Percentiles rank a stretch among this genome's conserved stretches.
Evolutionary conservation across 768 basidiomycete species (phyloP).

Genomic region (Panaeolus papilionaceus): DNA sequence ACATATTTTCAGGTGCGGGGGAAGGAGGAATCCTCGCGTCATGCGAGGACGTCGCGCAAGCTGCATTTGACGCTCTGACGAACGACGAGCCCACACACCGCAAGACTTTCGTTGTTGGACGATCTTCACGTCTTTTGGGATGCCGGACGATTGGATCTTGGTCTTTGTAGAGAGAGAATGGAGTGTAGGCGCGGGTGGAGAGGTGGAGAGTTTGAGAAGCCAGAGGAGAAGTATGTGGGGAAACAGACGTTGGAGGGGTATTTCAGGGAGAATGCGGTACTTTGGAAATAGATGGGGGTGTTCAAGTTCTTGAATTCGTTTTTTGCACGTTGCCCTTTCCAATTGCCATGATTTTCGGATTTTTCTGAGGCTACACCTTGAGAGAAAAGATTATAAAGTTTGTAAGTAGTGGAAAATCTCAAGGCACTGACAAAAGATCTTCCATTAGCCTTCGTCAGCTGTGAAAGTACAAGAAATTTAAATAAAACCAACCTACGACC

Average conservation of each 20-base stretch:
- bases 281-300: background rate
- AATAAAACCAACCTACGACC: too few species aligned
- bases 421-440: too few species aligned
- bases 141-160: conserved; percentile 1
- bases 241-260: conserved; percentile 21
- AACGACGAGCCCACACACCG: conserved; percentile 25
- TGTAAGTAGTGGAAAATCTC: too few species aligned
- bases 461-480: too few species aligned
- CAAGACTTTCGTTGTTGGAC: conserved; percentile 31
- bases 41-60: conserved; percentile 32
- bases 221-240: conserved; percentile 23
- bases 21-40: conserved; percentile 32
- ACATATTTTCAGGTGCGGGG: conserved; percentile 27
- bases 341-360: too few species aligned
- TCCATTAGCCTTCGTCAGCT: too few species aligned
- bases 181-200: background rate
- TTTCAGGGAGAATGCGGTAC: conserved; percentile 19
- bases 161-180: conserved; percentile 1
- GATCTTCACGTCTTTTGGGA: conserved; percentile 2
- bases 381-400: too few species aligned
- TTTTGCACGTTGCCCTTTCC: too few species aligned
- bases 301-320: too few species aligned
- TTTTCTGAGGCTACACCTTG: too few species aligned
- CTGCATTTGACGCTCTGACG: conserved; percentile 30
- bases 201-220: background rate